These are phyloP conservation scores for Wickerhamiella brachini DNA, from an alignment of 805 yeast genomes.

Conservation along the genomic window DNA sequence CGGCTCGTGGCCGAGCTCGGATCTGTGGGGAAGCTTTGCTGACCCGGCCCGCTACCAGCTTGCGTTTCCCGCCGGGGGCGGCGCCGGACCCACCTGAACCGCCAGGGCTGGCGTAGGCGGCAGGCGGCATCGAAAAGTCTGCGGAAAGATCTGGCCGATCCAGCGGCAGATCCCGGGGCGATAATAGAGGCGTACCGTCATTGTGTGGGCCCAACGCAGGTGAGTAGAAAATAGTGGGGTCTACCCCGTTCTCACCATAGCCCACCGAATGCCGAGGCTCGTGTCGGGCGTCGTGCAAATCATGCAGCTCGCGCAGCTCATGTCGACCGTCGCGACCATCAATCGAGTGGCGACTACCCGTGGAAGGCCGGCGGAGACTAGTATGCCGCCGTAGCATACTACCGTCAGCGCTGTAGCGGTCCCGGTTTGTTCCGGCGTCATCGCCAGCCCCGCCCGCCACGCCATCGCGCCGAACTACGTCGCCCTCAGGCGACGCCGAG, in stretches of 20 bases:
- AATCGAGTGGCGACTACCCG: background rate
- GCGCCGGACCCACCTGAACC: background rate
- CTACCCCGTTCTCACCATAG: background rate
- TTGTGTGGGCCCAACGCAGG: conserved; percentile 1
- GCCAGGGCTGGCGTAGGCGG: background rate
- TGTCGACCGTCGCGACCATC: background rate
- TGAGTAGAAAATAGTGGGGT: conserved; percentile 1
- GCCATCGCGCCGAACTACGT: background rate
- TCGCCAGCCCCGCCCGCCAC: background rate
- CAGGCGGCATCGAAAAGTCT: conserved; percentile 2
- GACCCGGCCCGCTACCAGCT: background rate
- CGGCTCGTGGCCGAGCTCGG: background rate
- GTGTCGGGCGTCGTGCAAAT: background rate
- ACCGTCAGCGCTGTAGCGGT: background rate
- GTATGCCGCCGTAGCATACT: background rate
- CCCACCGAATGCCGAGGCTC: background rate
- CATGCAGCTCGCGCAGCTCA: background rate
- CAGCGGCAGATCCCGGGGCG: background rate
- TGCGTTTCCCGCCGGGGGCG: background rate
- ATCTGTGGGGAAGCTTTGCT: background rate
- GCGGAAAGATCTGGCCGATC: background rate
- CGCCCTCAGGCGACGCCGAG: background rate
- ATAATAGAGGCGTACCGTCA: background rate
- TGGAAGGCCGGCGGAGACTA: background rate
- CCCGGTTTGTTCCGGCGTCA: background rate